Evolutionary conservation across 2,329 filamentous ascomycete species (phyloP).

Genomic region (Sclerotinia sclerotiorum): DNA sequence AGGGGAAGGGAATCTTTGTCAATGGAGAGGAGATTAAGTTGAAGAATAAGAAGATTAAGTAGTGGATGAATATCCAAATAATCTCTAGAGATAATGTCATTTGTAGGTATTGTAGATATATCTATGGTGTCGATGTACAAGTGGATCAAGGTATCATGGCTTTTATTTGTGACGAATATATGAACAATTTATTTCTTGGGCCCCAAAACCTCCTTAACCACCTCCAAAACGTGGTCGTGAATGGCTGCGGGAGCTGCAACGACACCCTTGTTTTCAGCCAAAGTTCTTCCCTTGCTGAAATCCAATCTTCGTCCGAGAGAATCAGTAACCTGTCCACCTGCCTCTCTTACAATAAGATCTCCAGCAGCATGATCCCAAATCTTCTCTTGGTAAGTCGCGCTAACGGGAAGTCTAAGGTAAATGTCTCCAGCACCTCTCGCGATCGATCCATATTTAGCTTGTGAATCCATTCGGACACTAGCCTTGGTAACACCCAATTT

Average conservation of each 20-base stretch:
- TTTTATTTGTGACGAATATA: slow-evolving; percentile 13
- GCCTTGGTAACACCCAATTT: slow-evolving; percentile 83
- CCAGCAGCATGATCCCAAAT: slow-evolving; percentile 99
- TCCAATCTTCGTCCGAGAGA: slow-evolving; percentile 80
- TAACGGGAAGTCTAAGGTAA: slow-evolving; percentile 85
- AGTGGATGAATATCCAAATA: slow-evolving; percentile 40
- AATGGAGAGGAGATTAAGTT: slow-evolving; percentile 97
- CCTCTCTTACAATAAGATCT: slow-evolving; percentile 89
- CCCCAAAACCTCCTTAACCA: slow-evolving; percentile 74
- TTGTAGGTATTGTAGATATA: slow-evolving; percentile 24
- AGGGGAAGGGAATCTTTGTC: slow-evolving; percentile 98
- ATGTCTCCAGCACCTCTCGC: slow-evolving; percentile 92
- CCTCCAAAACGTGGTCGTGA: slow-evolving; percentile 74
- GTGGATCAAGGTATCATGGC: slow-evolving; percentile 8
- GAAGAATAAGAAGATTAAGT: slow-evolving; percentile 98
- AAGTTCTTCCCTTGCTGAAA: slow-evolving; percentile 81
- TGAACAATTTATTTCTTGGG: slow-evolving; percentile 42
- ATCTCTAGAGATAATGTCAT: slow-evolving; percentile 33
- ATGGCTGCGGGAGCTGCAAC: slow-evolving; percentile 79
- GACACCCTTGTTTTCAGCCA: slow-evolving; percentile 89
- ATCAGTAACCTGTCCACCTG: slow-evolving; percentile 89
- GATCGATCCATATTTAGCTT: slow-evolving; percentile 96
- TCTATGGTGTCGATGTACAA: slow-evolving; percentile 20
- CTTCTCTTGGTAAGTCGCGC: slow-evolving; percentile 92
- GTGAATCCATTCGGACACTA: slow-evolving; percentile 95